Evolutionary conservation across 192 early-diverging fungal species (phyloP).

Genomic region (Paraglomus brasilianum): DNA sequence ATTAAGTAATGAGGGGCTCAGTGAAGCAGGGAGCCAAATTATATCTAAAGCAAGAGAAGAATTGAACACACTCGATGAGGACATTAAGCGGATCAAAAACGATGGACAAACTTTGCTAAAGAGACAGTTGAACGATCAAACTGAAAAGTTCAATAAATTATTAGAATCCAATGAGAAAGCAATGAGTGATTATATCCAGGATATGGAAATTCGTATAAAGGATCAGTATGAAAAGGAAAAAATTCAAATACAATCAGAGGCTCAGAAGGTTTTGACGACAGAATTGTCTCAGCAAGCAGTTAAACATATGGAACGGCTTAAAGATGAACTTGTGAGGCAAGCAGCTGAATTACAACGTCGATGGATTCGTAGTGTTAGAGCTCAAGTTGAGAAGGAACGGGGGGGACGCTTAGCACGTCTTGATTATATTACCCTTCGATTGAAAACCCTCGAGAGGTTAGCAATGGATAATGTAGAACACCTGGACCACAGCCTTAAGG

Average conservation of each 20-base stretch:
- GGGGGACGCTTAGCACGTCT: slow-evolving; percentile 82
- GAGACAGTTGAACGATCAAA: slow-evolving; percentile 37
- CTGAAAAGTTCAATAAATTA: slow-evolving; percentile 46
- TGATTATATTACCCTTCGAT: slow-evolving; percentile 75
- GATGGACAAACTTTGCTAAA: slow-evolving; percentile 39
- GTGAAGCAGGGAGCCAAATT: background rate
- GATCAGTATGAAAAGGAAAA: slow-evolving; percentile 46
- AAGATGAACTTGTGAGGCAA: slow-evolving; percentile 63
- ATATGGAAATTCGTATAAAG: slow-evolving; percentile 58
- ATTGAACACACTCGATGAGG: slow-evolving; percentile 44
- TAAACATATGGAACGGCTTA: slow-evolving; percentile 54
- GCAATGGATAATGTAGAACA: slow-evolving; percentile 65
- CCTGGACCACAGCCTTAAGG: slow-evolving; percentile 61
- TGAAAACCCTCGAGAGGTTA: slow-evolving; percentile 71
- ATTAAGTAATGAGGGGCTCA: slow-evolving; percentile 2
- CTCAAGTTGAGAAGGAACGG: slow-evolving; percentile 86
- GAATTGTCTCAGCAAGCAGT: slow-evolving; percentile 26
- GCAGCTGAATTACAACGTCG: slow-evolving; percentile 70
- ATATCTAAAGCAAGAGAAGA: slow-evolving; percentile 51
- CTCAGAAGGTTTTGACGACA: slow-evolving; percentile 46
- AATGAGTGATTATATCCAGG: slow-evolving; percentile 57
- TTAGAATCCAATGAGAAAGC: slow-evolving; percentile 45
- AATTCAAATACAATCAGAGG: slow-evolving; percentile 35
- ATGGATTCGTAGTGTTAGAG: slow-evolving; percentile 77
- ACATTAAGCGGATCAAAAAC: slow-evolving; percentile 49